Base-by-base conservation (phyloP, 108 stramenopile species). In the Fistulifera solaris region DNA sequence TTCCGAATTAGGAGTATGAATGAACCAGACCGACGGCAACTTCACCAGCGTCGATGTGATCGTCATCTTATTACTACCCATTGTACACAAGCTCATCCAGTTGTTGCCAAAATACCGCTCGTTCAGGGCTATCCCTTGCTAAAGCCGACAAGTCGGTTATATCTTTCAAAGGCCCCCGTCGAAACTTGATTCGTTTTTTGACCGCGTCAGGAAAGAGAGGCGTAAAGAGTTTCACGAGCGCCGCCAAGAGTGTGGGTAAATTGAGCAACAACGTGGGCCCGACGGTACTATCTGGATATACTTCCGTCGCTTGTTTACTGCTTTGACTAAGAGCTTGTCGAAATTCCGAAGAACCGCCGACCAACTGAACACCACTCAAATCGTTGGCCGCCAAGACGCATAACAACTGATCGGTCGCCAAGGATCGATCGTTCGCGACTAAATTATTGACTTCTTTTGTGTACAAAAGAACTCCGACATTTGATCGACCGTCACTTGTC, bases 391-490 rank as follows among this genome's bases (percentile, higher is more conserved):
- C 78, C 0, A 82, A 16, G 12, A 91, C 67, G 42, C 56, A 66
- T 8, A 75, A 44, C 22, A 87, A 31, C 24, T 55, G 56, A 27
- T 82, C 83, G 16, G 57, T 56, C 40, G 75, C 39, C 13, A 78
- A 11, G 1, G 78, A 76, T 10, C 83, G 76, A 15, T 73, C 52
- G 55, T 85, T 82, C 6, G 83, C 80, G 8, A 79, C 81, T 1
- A 57, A 25, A 25, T 67, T 59, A 62, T 85, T 85, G 10, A 92
- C 71, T 70, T 87, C 90, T 59, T 87, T 85, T 23, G 65, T 61
- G 57, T 87, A 92, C 13, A 92, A 50, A 92, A 92, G 60, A 85
- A 92, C 1, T 85, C 76, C 1, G 70, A 56, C 66, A 92, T 66
- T 40, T 81, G 52, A 0, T 76, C 69, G 2, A 83, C 71, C 1